A percentile compares a stretch with the other conserved stretches of the same genome.
phyloP scores from a whole-genome alignment of 2,329 filamentous ascomycete species.

The Raffaelea albimanens region DNA sequence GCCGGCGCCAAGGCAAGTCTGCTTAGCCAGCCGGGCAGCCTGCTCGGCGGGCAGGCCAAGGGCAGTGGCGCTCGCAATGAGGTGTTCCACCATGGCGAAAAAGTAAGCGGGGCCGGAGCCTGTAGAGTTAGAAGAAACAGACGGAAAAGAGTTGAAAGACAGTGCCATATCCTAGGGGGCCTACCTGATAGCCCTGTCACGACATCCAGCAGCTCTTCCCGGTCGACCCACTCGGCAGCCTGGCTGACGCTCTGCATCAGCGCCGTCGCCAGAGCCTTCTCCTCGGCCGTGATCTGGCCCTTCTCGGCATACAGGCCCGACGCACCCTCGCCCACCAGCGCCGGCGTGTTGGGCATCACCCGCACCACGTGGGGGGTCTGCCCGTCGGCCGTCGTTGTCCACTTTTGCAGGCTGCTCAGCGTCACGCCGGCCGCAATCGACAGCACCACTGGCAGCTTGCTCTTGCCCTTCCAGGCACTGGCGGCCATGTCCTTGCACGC shows the following conservation, averaged over 20 bases:
- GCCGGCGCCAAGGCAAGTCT: conserved; percentile 41
- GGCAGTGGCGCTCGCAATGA: conserved; percentile 32
- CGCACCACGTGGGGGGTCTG: conserved; percentile 34
- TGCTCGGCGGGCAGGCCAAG: conserved; percentile 37
- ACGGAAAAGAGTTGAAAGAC: no score
- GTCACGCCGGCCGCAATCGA: conserved; percentile 42
- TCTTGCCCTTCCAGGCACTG: conserved; percentile 24
- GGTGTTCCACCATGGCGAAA: conserved; percentile 42
- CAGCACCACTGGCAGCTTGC: conserved; percentile 31
- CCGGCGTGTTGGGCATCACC: conserved; percentile 44
- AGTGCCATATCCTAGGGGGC: no score
- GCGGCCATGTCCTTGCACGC: conserved; percentile 36
- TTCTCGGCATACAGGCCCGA: conserved; percentile 35
- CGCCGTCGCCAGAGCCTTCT: conserved; percentile 31
- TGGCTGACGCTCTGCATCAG: conserved; percentile 37
- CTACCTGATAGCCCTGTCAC: conserved; percentile 39
- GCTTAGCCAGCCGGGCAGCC: conserved; percentile 38
- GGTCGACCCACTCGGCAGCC: conserved; percentile 38
- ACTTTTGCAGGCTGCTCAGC: conserved; percentile 30
- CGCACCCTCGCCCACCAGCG: conserved; percentile 39
- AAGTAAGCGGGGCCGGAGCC: conserved; percentile 44
- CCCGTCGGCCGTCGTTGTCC: conserved; percentile 28
- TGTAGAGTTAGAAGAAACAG: conserved; percentile 13
- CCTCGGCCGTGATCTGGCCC: conserved; percentile 27
- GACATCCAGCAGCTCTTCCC: conserved; percentile 38